Conservation (phyloP, 768 basidiomycete genomes). For the Epithele typhae region DNA sequence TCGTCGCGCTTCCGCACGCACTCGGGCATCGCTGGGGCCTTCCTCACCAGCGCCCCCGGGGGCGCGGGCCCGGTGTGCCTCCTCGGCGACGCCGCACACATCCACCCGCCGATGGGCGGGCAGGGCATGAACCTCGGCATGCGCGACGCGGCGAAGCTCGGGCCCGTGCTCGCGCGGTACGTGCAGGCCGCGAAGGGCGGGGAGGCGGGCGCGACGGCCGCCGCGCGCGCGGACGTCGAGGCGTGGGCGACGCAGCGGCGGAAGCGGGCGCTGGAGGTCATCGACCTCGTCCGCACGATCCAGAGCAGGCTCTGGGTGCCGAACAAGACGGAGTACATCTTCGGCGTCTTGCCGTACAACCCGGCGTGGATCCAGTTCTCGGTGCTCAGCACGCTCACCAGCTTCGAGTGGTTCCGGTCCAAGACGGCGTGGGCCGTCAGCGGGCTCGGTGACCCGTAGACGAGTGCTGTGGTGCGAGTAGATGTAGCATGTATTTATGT, state of each 20-base stretch:
- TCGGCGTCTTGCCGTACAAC: constrained; percentile 22
- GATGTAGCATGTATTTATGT: no score
- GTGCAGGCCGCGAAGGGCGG: no score
- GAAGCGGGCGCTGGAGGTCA: constrained; percentile 37
- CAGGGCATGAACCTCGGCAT: constrained; percentile 57
- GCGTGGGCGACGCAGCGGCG: constrained; percentile 34
- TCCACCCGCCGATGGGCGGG: constrained; percentile 51
- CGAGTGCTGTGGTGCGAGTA: no score
- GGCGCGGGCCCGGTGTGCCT: constrained; percentile 24
- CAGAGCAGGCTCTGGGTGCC: constrained; percentile 23
- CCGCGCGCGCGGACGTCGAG: constrained; percentile 17
- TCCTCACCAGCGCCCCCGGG: constrained; percentile 32
- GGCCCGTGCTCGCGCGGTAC: constrained; percentile 36
- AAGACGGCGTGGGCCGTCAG: constrained; percentile 24
- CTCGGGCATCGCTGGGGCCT: constrained; percentile 38
- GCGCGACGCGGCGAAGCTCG: constrained; percentile 45
- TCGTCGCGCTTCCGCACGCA: constrained; percentile 43
- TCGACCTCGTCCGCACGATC: constrained; percentile 36
- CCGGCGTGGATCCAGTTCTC: constrained; percentile 23
- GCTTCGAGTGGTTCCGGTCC: constrained; percentile 18
- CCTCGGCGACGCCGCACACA: constrained; percentile 46
- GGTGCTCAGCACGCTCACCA: constrained; percentile 19
- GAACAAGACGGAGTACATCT: constrained; percentile 14
- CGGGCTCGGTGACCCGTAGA: constrained; percentile 24
- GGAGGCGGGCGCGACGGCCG: no score